Percentiles rank a stretch among this genome's conserved stretches.
Conservation (phyloP, 768 basidiomycete genomes). For the Boletus rufocinnamomeus region DNA sequence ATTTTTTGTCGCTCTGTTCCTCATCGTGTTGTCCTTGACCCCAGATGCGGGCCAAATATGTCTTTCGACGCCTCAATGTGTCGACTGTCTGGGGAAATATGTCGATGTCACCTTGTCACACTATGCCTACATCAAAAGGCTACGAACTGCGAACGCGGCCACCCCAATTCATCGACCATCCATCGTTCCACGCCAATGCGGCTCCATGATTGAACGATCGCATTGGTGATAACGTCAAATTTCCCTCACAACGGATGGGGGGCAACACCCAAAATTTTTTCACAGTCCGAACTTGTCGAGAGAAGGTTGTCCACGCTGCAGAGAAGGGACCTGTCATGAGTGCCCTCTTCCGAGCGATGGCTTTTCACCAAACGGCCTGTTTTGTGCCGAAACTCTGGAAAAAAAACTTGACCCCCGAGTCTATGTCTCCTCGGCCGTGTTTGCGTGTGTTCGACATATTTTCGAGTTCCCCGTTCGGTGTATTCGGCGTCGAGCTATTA, state of each 20-base stretch:
- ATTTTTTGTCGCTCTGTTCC: not conserved
- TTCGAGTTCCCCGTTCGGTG: constrained; percentile 4
- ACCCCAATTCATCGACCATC: constrained; percentile 13
- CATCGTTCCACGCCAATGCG: constrained; percentile 13
- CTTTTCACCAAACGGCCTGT: not conserved
- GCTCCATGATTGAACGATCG: constrained; percentile 17
- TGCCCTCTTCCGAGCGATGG: constrained; percentile 6
- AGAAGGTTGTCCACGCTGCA: constrained; percentile 18
- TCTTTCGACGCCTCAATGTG: not conserved
- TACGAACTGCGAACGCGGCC: constrained; percentile 2
- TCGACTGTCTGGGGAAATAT: not conserved
- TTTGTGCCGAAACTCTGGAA: not conserved
- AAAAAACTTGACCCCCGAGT: not conserved
- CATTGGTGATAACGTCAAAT: constrained; percentile 19
- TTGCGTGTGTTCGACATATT: constrained; percentile 9
- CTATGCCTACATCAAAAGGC: not conserved
- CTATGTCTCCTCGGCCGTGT: not conserved
- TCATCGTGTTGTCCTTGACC: not conserved
- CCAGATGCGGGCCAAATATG: not conserved
- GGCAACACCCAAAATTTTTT: constrained; percentile 12
- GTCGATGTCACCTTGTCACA: constrained; percentile 4
- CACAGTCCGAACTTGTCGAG: constrained; percentile 21
- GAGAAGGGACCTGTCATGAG: constrained; percentile 1
- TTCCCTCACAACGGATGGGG: constrained; percentile 6
- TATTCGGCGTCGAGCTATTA: constrained; percentile 11